Evolutionary conservation across 1,284 basidiomycete species (phyloP), one percentile per base, ranked within the genome.

Genomic region (Cryptococcus sp.): DNA sequence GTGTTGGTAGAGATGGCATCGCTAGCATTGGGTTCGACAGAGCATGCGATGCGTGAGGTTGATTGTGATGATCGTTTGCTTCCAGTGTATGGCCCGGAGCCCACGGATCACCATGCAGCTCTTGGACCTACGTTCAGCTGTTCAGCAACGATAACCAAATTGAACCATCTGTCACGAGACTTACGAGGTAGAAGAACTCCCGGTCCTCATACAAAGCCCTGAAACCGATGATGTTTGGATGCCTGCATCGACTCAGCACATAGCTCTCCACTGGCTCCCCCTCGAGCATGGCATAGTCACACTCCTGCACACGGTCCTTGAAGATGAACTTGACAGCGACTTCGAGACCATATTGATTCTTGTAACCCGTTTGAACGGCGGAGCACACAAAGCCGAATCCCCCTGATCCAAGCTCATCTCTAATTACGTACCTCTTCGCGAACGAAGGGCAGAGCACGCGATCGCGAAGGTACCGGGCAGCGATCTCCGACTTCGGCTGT

Each of bases 281-380:
- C 62, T 51, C 69, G 58, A 50, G 50, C 62, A 67, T 55, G 55
- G 62, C 76, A 68, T 50, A 71, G 57, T 60, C 70, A 57, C 43
- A 85, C 16, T 86, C 84, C 0, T 89, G 88, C 4, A 93, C 86
- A 73, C 89, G 90, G 57, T 85, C 83, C 77, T 91, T 92, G 80
- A 88, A 85, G 74, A 96, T 92, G 75, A 95, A 95, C 79, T 96
- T 95, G 78, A 95, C 89, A 0, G 93, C 93, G 45, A 93, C 91
- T 75, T 91, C 89, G 5, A 52, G 35, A 0, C 66, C 64, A 2
- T 42, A 20, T 5, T 48, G 38, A 41, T 64, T 65, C 15, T 52
- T 60, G 22, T 52, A 52, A 1, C 65, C 64, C 1, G 62, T 67
- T 40, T 63, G 60, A 19, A 56, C 54, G 5, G 88, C 90, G 5